Conservation (phyloP, 257 asterid species). For the Sherardia arvensis region DNA sequence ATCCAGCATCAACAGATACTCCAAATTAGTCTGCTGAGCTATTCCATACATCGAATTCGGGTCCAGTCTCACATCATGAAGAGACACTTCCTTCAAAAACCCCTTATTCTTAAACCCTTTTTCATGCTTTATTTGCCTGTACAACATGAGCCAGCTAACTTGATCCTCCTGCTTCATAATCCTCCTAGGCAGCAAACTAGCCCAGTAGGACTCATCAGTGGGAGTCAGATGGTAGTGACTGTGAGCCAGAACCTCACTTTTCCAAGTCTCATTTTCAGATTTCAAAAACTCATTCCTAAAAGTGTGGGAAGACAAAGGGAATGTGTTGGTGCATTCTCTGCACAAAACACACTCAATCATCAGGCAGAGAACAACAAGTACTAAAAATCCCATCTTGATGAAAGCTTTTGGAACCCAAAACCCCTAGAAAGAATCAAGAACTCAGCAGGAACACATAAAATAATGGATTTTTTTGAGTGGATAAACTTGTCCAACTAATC, state of each 20-base stretch:
- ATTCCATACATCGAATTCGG: slow-evolving; percentile 58
- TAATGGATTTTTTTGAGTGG: slow-evolving; percentile 25
- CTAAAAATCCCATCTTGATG: slow-evolving; percentile 26
- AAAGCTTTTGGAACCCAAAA: background rate
- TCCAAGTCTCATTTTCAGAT: slow-evolving; percentile 60
- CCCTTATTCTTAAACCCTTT: slow-evolving; percentile 18
- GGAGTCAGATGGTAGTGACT: slow-evolving; percentile 69
- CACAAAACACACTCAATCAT: slow-evolving; percentile 22
- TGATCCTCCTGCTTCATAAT: slow-evolving; percentile 53
- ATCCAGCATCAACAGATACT: slow-evolving; percentile 72
- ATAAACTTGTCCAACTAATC: background rate
- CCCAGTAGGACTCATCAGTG: slow-evolving; percentile 77
- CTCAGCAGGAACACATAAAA: slow-evolving; percentile 30
- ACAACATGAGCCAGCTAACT: slow-evolving; percentile 45
- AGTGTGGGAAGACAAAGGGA: slow-evolving; percentile 54
- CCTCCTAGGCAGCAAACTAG: slow-evolving; percentile 58
- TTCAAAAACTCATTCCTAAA: slow-evolving; percentile 40
- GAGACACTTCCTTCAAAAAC: slow-evolving; percentile 42
- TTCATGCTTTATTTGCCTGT: slow-evolving; percentile 41
- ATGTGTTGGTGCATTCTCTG: slow-evolving; percentile 60
- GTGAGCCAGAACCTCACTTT: slow-evolving; percentile 35
- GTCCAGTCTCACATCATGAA: slow-evolving; percentile 63
- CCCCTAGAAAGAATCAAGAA: slow-evolving; percentile 8
- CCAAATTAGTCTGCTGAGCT: slow-evolving; percentile 84
- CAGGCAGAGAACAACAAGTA: slow-evolving; percentile 11